Evolutionary conservation across 257 asterid genomes (phyloP).

Genomic region (Anisodus tanguticus): DNA sequence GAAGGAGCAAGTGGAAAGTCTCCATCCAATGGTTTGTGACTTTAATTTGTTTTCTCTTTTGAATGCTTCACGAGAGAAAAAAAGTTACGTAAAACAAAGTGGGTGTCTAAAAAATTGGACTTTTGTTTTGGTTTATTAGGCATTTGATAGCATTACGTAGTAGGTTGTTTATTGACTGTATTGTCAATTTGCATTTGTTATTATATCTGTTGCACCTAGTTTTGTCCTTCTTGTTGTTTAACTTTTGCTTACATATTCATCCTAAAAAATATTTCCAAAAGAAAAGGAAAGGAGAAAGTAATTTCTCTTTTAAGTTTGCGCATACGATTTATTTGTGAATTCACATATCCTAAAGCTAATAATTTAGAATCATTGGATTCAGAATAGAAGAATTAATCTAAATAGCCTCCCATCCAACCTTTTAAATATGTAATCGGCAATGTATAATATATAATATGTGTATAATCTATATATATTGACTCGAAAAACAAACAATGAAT

Average conservation of each 20-base stretch:
- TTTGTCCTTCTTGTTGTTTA: not conserved
- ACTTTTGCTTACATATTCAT: not conserved
- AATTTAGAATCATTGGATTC: too few relatives aligned
- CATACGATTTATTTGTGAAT: not conserved
- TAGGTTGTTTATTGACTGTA: constrained; percentile 2
- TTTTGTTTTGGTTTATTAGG: constrained; percentile 13
- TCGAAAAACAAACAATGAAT: too few relatives aligned
- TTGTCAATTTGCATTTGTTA: constrained; percentile 27
- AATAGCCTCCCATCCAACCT: too few relatives aligned
- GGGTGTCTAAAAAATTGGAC: not conserved
- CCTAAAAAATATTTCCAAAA: not conserved
- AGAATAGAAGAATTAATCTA: too few relatives aligned
- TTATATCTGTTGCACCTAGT: constrained; percentile 18
- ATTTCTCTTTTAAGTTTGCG: not conserved
- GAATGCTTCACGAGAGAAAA: constrained; percentile 7
- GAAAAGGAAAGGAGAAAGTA: not conserved
- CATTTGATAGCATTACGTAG: not conserved
- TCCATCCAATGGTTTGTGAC: constrained; percentile 14
- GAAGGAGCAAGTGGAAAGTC: constrained; percentile 8
- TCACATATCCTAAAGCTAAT: not conserved
- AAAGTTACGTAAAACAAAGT: constrained; percentile 31
- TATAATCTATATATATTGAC: too few relatives aligned
- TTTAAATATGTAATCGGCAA: too few relatives aligned
- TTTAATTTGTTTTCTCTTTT: too few relatives aligned
- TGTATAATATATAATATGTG: too few relatives aligned